Percentiles rank a stretch among this genome's conserved stretches.
Conservation (phyloP, 805 yeast species). For the Candida endomychidarum region DNA sequence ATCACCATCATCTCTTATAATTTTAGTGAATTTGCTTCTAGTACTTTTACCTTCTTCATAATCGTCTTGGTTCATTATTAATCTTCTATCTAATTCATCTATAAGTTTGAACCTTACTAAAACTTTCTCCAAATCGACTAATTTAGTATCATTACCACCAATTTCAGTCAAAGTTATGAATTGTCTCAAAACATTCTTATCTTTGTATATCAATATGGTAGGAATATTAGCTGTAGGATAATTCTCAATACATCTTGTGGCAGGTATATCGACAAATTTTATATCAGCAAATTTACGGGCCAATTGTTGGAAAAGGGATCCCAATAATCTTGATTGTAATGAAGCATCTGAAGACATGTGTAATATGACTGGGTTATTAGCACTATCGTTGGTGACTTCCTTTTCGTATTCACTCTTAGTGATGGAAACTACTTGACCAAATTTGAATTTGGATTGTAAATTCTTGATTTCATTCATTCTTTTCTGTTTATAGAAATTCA, state of each 20-base stretch:
- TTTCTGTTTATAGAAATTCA: conserved; percentile 72
- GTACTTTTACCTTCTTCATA: conserved; percentile 53
- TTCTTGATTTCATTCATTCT: conserved; percentile 72
- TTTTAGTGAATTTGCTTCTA: conserved; percentile 55
- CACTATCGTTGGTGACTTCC: conserved; percentile 83
- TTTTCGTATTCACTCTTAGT: conserved; percentile 84
- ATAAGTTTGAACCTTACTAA: conserved; percentile 69
- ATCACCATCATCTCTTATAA: conserved; percentile 34
- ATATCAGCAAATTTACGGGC: conserved; percentile 76
- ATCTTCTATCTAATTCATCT: conserved; percentile 62
- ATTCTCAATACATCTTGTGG: conserved; percentile 84
- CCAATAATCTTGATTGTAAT: conserved; percentile 71
- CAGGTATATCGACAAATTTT: conserved; percentile 92
- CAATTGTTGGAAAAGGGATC: conserved; percentile 52
- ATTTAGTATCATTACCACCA: conserved; percentile 77
- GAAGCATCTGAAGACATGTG: conserved; percentile 72
- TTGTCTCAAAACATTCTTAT: conserved; percentile 78
- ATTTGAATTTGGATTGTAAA: conserved; percentile 56
- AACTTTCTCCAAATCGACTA: conserved; percentile 70
- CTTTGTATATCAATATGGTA: conserved; percentile 77
- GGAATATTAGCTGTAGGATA: conserved; percentile 93
- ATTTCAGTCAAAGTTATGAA: conserved; percentile 74
- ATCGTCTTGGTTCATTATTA: conserved; percentile 57
- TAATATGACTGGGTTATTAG: conserved; percentile 63
- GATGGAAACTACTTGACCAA: conserved; percentile 75